A percentile compares a stretch with the other conserved stretches of the same genome.
These are phyloP conservation scores for Echeveria elegans DNA, from an alignment of 164 flowering plant species.

Conservation along the genomic window DNA sequence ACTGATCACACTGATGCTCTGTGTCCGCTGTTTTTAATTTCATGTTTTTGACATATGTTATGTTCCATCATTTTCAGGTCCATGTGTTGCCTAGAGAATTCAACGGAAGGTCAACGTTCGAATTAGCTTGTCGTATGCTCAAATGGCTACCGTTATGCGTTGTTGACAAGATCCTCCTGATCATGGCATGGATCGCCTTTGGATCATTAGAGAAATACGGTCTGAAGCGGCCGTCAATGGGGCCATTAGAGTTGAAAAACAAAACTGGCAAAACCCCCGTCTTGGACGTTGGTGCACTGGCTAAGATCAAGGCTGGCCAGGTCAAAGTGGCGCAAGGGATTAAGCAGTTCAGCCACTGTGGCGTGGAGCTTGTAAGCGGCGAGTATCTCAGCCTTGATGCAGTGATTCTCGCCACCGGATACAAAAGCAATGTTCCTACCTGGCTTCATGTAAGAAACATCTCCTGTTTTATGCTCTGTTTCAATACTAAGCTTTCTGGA, in stretches of 20 bases:
- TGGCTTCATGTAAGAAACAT: slow-evolving; percentile 65
- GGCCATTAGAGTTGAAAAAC: slow-evolving; percentile 70
- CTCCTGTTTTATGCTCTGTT: not conserved
- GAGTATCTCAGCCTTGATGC: slow-evolving; percentile 49
- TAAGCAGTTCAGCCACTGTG: slow-evolving; percentile 32
- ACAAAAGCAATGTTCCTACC: slow-evolving; percentile 83
- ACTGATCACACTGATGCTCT: not conserved
- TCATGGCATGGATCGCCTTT: slow-evolving; percentile 41
- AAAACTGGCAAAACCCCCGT: slow-evolving; percentile 70
- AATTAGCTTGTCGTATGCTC: slow-evolving; percentile 38
- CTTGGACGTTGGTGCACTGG: slow-evolving; percentile 65
- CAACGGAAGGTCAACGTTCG: slow-evolving; percentile 61
- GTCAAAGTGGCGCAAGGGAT: slow-evolving; percentile 65
- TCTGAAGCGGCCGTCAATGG: slow-evolving; percentile 50
- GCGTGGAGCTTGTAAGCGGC: slow-evolving; percentile 62
- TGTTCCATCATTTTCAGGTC: slow-evolving; percentile 28
- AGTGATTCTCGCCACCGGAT: slow-evolving; percentile 77
- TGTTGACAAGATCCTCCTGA: slow-evolving; percentile 50
- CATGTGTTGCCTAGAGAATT: slow-evolving; percentile 81
- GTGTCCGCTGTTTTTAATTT: not conserved
- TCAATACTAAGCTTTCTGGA: not conserved
- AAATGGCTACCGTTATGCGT: slow-evolving; percentile 62
- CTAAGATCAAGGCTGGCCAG: slow-evolving; percentile 61
- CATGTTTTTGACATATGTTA: not conserved
- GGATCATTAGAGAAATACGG: slow-evolving; percentile 61